Percentiles rank a stretch among this genome's conserved stretches.
Evolutionary conservation across 768 basidiomycete genomes (phyloP).

Genomic region (Agaricus subrufescens): DNA sequence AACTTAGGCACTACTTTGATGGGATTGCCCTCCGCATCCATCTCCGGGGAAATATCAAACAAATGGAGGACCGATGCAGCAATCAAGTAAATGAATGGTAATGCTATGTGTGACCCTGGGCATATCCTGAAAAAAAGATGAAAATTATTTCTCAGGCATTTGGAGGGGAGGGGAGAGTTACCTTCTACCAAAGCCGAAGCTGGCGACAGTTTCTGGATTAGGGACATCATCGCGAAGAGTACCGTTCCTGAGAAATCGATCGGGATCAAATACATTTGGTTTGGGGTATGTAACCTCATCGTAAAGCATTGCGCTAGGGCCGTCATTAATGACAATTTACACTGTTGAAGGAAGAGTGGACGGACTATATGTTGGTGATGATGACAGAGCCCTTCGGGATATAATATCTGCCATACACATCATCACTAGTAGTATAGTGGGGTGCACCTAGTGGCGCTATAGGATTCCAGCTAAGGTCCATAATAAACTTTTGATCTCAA

Average conservation of each 20-base stretch:
- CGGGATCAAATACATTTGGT: conserved; percentile 34
- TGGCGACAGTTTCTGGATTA: conserved; percentile 18
- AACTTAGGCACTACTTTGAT: conserved; percentile 30
- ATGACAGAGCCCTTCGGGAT: conserved; percentile 33
- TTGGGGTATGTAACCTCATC: conserved; percentile 33
- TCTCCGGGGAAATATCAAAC: conserved; percentile 15
- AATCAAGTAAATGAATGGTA: conserved; percentile 24
- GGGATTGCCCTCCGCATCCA: conserved; percentile 10
- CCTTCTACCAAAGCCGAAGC: conserved; percentile 28
- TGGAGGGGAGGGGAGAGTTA: neutral
- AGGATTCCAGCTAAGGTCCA: neutral
- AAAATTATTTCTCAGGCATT: too few relatives aligned
- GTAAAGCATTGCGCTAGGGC: conserved; percentile 33
- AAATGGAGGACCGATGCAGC: conserved; percentile 16
- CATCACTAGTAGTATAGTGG: conserved; percentile 25
- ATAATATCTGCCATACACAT: conserved; percentile 32
- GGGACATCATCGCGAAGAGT: conserved; percentile 14
- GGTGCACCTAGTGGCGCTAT: conserved; percentile 11
- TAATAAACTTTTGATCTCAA: neutral
- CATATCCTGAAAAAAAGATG: conserved; percentile 32
- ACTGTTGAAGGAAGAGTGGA: neutral
- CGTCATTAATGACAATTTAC: too few relatives aligned
- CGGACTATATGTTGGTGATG: conserved; percentile 22
- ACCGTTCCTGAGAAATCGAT: conserved; percentile 27
- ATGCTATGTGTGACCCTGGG: conserved; percentile 50